A percentile compares a stretch with the other conserved stretches of the same genome.
Conservation (phyloP, 495 filamentous ascomycete genomes). For the Aspergillus avenaceus region DNA sequence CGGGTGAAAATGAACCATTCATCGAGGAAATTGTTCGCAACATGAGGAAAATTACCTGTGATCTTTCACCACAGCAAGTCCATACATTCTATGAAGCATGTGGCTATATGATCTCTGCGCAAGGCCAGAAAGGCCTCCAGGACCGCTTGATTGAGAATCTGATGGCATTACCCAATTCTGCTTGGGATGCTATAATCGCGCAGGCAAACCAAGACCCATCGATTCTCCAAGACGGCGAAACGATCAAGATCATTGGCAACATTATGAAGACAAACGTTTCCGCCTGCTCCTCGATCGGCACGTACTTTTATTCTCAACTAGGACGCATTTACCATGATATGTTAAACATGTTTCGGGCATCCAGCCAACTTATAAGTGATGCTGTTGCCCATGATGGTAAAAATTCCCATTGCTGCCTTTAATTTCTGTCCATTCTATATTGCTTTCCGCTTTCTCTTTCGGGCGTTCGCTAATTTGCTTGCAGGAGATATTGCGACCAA, state of each 20-base stretch:
- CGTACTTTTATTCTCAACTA: conserved; percentile 99
- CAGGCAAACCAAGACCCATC: conserved; percentile 75
- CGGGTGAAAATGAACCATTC: conserved; percentile 91
- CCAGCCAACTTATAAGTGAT: conserved; percentile 92
- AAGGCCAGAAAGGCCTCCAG: conserved; percentile 87
- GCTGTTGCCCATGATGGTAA: conserved; percentile 82
- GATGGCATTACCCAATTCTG: conserved; percentile 88
- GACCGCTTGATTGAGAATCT: conserved; percentile 87
- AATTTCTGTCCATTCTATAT: background rate
- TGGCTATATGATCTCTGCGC: conserved; percentile 97
- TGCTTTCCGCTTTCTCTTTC: background rate
- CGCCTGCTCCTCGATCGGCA: conserved; percentile 90
- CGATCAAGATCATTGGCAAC: conserved; percentile 96
- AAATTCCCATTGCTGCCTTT: conserved; percentile 11
- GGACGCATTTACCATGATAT: conserved; percentile 97
- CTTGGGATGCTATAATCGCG: conserved; percentile 92
- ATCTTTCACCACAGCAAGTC: conserved; percentile 92
- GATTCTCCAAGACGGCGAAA: conserved; percentile 84
- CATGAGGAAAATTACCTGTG: conserved; percentile 89
- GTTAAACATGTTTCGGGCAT: conserved; percentile 96
- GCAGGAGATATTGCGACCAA: conserved; percentile 90
- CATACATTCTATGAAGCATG: conserved; percentile 99
- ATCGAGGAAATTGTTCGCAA: conserved; percentile 98
- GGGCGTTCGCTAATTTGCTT: background rate
- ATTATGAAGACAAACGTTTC: conserved; percentile 99